Evolutionary conservation across 2,329 filamentous ascomycete genomes (phyloP).

Genomic region (Cladophialophora chaetospira): DNA sequence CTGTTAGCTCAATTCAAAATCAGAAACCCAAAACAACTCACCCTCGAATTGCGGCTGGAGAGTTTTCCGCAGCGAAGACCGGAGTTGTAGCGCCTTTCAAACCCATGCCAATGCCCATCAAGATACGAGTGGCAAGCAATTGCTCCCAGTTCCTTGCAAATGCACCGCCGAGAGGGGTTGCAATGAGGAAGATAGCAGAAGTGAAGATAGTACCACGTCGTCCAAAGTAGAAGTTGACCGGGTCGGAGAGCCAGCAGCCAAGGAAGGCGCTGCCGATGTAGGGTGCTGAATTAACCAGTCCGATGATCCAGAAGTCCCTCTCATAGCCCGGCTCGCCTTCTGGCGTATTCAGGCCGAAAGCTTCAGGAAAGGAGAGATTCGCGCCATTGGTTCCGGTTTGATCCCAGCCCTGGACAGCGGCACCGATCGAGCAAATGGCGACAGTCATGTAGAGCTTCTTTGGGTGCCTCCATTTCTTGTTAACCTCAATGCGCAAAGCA

Average conservation of each 20-base stretch:
- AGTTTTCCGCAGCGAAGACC: conserved; percentile 36
- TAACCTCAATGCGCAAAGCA: conserved; percentile 39
- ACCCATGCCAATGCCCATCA: conserved; percentile 39
- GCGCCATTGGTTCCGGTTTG: conserved; percentile 50
- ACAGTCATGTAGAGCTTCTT: conserved; percentile 42
- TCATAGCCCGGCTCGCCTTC: conserved; percentile 30
- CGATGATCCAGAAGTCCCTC: conserved; percentile 44
- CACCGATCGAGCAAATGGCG: conserved; percentile 45
- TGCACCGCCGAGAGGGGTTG: conserved; percentile 36
- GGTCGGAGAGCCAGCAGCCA: conserved; percentile 37
- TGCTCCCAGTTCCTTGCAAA: conserved; percentile 36
- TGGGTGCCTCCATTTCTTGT: conserved; percentile 43
- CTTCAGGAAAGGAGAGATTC: conserved; percentile 45
- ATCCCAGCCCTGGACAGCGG: conserved; percentile 49
- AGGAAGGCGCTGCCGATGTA: conserved; percentile 69
- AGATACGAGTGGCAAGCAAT: conserved; percentile 35
- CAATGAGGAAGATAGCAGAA: conserved; percentile 37
- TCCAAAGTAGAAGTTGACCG: conserved; percentile 36
- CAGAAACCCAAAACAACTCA: background rate
- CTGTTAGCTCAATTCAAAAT: background rate
- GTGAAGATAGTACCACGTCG: conserved; percentile 37
- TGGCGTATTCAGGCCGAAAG: conserved; percentile 37
- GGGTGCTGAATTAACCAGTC: conserved; percentile 45
- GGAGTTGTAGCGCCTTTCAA: conserved; percentile 37
- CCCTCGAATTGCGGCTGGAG: conserved; percentile 34